Base-by-base conservation (phyloP, 805 yeast genomes). In the Cyberlindnera bimundalis region DNA sequence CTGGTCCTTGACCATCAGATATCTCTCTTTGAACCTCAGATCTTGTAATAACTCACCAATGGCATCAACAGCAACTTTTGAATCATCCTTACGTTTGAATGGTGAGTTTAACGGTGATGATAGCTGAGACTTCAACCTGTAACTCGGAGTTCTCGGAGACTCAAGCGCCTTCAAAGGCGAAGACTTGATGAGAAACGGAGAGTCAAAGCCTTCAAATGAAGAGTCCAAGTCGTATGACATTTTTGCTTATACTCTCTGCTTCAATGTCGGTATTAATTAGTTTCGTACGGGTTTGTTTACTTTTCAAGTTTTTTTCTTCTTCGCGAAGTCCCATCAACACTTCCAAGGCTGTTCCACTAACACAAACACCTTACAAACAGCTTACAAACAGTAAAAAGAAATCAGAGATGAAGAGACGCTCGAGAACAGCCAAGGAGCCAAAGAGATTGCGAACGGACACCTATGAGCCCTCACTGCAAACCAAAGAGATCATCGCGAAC, bases 131-230 rank as follows among this genome's bases (percentile, higher is more conserved):
- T 31, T 23, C 9, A 27, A 19, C 5, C 43, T 28, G 29, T 39
- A 30, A 16, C 35, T 17, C 19, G 51, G 46, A 1, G 53, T 29
- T 21, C 45, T 48, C 6, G 53, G 35, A 5, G 57, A 51, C 3
- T 42, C 42, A 14, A 25, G 29, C n/a, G 56, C 42, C 36, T 51
- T 52, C 32, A 50, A 28, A 3, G 58, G 55, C 4, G 59, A 50
- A 3, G 55, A 46, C 6, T 38, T 33, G n/a, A 48, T 29, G 31
- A 33, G 23, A 25, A 46, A 40, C 11, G 49, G 49, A 4, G 49
- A 45, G 35, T 20, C 18, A n/a, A 14, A 5, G 7, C 12, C 36
- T 8, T 35, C 40, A 23, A 38, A 38, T 2, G 46, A 43, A 20
- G 42, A 35, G 25, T 39, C 46, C 13, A 35, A 23, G 24, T 33